Percentiles rank a stretch among this genome's conserved stretches.
phyloP scores from a whole-genome alignment of 257 asterid species.

The Verbena officinalis region DNA sequence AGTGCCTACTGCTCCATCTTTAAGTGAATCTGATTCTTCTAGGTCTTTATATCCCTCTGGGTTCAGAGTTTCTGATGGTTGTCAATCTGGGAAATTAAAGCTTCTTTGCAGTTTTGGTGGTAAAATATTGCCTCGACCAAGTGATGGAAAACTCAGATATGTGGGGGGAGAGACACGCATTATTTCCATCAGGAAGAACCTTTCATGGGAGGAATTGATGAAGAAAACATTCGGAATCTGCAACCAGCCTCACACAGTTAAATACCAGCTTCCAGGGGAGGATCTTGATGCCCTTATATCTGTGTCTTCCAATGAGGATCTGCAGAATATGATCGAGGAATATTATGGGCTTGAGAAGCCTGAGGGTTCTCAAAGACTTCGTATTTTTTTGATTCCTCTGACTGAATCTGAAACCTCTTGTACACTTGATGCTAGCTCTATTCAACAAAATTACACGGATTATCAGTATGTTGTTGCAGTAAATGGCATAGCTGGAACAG shows the following conservation, averaged over 20 bases:
- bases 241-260: constrained; percentile 57
- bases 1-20: constrained; percentile 32
- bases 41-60: constrained; percentile 39
- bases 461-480: constrained; percentile 70
- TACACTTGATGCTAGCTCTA: constrained; percentile 35
- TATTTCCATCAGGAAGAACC: constrained; percentile 47
- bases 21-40: constrained; percentile 49
- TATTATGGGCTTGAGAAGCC: constrained; percentile 55
- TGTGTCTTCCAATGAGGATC: constrained; percentile 69
- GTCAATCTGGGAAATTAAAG: constrained; percentile 55
- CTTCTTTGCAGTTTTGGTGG: constrained; percentile 70
- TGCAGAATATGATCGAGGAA: constrained; percentile 79
- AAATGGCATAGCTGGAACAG: constrained; percentile 53
- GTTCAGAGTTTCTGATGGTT: constrained; percentile 48
- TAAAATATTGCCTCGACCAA: constrained; percentile 61
- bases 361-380: constrained; percentile 70
- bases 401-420: constrained; percentile 50
- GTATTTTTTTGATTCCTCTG: constrained; percentile 65
- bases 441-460: constrained; percentile 48
- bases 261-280: constrained; percentile 81
- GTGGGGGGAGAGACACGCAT: constrained; percentile 74
- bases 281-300: constrained; percentile 84
- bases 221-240: constrained; percentile 55
- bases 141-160: constrained; percentile 73
- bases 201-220: constrained; percentile 54